These are phyloP conservation scores for Aspergillus sparsus DNA, from an alignment of 495 filamentous ascomycete genomes.

Conservation along the genomic window DNA sequence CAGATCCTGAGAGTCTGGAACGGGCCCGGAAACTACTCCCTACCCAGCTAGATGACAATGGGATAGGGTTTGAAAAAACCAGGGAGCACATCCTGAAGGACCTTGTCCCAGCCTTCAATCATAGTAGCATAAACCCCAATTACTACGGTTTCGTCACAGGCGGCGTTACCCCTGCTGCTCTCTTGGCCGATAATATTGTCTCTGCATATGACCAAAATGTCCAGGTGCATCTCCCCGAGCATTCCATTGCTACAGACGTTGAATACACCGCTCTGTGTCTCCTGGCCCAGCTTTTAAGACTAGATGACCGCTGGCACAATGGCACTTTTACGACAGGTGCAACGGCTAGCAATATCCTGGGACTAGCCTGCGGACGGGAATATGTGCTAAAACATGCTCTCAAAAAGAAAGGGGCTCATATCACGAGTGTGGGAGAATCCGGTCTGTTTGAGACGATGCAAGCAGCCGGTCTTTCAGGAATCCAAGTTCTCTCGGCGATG, in stretches of 20 bases:
- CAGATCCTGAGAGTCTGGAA: conserved; percentile 32
- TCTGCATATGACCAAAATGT: conserved; percentile 80
- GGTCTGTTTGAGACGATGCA: conserved; percentile 70
- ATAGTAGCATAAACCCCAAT: conserved; percentile 57
- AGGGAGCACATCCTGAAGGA: conserved; percentile 56
- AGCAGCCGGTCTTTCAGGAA: conserved; percentile 58
- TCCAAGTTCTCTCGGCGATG: conserved; percentile 78
- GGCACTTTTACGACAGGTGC: conserved; percentile 86
- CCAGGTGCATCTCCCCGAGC: conserved; percentile 76
- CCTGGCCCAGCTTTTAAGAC: conserved; percentile 63
- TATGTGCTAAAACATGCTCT: conserved; percentile 54
- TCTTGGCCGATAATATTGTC: conserved; percentile 81
- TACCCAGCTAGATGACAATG: conserved; percentile 38
- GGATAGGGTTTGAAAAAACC: conserved; percentile 46
- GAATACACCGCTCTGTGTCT: conserved; percentile 71
- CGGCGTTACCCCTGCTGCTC: conserved; percentile 74
- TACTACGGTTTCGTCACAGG: conserved; percentile 94
- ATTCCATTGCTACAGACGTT: conserved; percentile 72
- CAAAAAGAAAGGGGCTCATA: conserved; percentile 32
- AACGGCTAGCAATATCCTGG: conserved; percentile 82
- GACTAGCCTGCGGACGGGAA: conserved; percentile 76
- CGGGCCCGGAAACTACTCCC: conserved; percentile 45
- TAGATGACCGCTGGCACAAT: conserved; percentile 55
- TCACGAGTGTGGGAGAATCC: conserved; percentile 60
- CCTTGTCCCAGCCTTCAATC: conserved; percentile 68